Conservation (phyloP, 164 flowering plant species). For the Buxus sempervirens region DNA sequence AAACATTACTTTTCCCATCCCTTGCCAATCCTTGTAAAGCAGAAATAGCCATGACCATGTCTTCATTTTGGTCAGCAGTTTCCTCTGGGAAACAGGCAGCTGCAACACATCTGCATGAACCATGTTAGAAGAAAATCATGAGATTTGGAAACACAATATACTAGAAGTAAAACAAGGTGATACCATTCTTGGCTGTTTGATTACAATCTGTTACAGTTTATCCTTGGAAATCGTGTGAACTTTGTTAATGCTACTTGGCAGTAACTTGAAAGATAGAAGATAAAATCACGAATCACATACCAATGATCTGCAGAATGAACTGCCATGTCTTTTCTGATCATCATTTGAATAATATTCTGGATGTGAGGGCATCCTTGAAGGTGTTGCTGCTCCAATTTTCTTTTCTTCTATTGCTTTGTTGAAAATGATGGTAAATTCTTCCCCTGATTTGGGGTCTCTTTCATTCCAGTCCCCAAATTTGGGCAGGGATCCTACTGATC, state of each 20-base stretch:
- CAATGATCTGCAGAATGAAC: conserved; percentile 22
- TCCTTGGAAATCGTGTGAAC: too few relatives aligned
- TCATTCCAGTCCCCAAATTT: conserved; percentile 76
- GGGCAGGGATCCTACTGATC: conserved; percentile 45
- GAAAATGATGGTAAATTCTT: conserved; percentile 63
- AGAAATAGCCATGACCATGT: too few relatives aligned
- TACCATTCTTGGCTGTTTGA: not conserved
- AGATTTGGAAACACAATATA: not conserved
- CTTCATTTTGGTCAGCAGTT: not conserved
- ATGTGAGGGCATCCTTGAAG: conserved; percentile 19
- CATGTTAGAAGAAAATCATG: not conserved
- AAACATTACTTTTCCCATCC: too few relatives aligned
- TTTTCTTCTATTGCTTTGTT: conserved; percentile 56
- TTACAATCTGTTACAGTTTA: not conserved
- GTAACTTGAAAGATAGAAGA: too few relatives aligned
- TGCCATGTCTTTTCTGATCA: conserved; percentile 13
- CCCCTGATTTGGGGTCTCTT: conserved; percentile 57
- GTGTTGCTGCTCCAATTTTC: conserved; percentile 30
- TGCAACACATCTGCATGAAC: conserved; percentile 19
- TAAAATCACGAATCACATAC: conserved; percentile 14
- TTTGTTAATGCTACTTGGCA: too few relatives aligned
- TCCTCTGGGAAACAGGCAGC: conserved; percentile 9
- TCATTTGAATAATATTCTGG: conserved; percentile 13
- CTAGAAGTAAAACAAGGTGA: not conserved
- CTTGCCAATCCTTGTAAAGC: too few relatives aligned